Base-by-base conservation (phyloP, 1,284 basidiomycete species). In the Mycena citricolor region DNA sequence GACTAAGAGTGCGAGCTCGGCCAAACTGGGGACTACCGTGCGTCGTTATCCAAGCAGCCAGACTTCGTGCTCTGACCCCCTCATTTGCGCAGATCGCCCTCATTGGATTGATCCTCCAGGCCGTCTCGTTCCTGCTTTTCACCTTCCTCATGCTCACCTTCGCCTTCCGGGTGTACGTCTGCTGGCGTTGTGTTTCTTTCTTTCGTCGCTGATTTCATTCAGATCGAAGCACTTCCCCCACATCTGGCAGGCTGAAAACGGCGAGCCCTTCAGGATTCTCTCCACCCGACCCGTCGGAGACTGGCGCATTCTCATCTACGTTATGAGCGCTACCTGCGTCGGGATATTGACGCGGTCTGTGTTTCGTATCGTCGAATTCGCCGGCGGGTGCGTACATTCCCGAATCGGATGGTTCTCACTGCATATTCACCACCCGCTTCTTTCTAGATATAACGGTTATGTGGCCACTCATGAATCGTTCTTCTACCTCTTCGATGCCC, bases 331-430 rank as follows among this genome's bases (percentile, higher is more conserved):
- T 1, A 54, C 52, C 4, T 54, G 49, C 31, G 22, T 50, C 12
- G 47, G 39, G 6, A 50, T 42, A 10, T 22, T 46, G 29, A 33
- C 39, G n/a, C 50, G 54, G 19, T 55, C 32, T 13, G 32, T 29
- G 24, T 52, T 48, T 39, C 44, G 51, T n/a, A 38, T 55, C 14
- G 38, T 35, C 4, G 44, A 55, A 31, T 52, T 47, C 21, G 35
- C 36, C 5, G 23, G 35, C 30, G 54, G 54, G 47, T 52, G 25
- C 20, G 49, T 8, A 5, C 8, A 8, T 35, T 35, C 5, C 30
- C 14, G 14, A 8, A 8, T 6, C 19, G 8, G 17, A n/a, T 25
- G 3, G 8, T 20, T 35, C 13, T 20, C n/a, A 16, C 33, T 20
- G 19, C 7, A 6, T 20, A n/a, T 6, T 8, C 17, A 22, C n/a